Conservation (phyloP, 345 rosid genomes). For the Ailanthus altissimus region DNA sequence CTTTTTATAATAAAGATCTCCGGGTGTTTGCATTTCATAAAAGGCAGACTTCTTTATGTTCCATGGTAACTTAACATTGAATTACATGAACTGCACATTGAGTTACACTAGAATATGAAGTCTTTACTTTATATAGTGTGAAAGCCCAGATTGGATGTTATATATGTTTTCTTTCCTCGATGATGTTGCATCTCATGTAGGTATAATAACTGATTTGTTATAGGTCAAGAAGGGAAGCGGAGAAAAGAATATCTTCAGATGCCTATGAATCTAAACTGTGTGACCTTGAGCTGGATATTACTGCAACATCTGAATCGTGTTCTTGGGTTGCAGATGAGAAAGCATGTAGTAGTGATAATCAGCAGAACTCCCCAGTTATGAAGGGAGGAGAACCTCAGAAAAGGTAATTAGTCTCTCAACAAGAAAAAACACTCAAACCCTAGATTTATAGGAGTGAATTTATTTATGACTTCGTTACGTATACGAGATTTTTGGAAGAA, state of each 20-base stretch:
- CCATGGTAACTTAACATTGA: neutral
- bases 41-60: neutral
- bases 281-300: conserved; percentile 44
- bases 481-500: conserved; percentile 6
- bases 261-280: conserved; percentile 44
- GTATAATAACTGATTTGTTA: conserved; percentile 2
- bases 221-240: conserved; percentile 50
- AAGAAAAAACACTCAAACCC: neutral
- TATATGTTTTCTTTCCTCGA: neutral
- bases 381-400: conserved; percentile 46
- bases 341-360: conserved; percentile 66
- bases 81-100: neutral
- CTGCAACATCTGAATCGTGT: conserved; percentile 74
- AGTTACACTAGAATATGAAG: neutral
- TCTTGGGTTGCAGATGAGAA: conserved; percentile 73
- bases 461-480: neutral
- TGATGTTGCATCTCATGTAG: conserved; percentile 2
- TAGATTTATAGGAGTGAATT: conserved; percentile 1
- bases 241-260: conserved; percentile 35
- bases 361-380: conserved; percentile 42
- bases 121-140: neutral
- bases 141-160: neutral
- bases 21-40: neutral
- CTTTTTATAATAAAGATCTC: neutral
- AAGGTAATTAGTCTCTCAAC: conserved; percentile 50